phyloP scores from a whole-genome alignment of 2,329 filamentous ascomycete genomes.

The Paraconiothyrium sp. region DNA sequence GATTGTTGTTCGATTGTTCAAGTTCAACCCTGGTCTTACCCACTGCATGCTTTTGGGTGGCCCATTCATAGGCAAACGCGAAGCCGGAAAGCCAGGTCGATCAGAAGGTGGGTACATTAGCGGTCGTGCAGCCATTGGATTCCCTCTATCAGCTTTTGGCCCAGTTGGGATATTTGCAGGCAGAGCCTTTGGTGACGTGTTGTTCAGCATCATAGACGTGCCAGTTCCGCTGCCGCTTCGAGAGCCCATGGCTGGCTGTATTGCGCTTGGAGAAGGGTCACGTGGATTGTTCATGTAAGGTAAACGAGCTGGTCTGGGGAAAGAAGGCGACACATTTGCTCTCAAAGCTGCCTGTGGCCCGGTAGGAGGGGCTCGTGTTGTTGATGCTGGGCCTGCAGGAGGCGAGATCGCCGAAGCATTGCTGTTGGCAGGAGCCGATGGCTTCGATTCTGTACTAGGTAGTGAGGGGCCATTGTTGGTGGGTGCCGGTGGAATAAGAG shows the following conservation, averaged over 20 bases:
- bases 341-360: slow-evolving; percentile 46
- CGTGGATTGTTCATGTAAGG: slow-evolving; percentile 38
- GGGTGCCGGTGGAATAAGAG: slow-evolving; percentile 26
- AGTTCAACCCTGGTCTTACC: slow-evolving; percentile 52
- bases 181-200: slow-evolving; percentile 48
- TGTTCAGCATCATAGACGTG: slow-evolving; percentile 31
- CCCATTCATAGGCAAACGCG: slow-evolving; percentile 45
- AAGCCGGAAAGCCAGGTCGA: slow-evolving; percentile 36
- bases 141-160: slow-evolving; percentile 49
- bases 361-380: slow-evolving; percentile 40
- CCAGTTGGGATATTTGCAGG: slow-evolving; percentile 52
- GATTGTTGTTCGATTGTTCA: slow-evolving; percentile 43
- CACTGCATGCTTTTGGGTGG: slow-evolving; percentile 53
- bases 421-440: slow-evolving; percentile 14
- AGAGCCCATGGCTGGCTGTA: slow-evolving; percentile 36
- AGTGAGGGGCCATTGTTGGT: slow-evolving; percentile 17
- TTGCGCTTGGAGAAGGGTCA: slow-evolving; percentile 38
- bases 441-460: slow-evolving; percentile 29
- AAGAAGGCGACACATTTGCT: slow-evolving; percentile 45
- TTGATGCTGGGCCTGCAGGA: slow-evolving; percentile 41
- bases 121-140: slow-evolving; percentile 40
- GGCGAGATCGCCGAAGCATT: slow-evolving; percentile 35
- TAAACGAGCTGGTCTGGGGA: slow-evolving; percentile 38
- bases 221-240: slow-evolving; percentile 29
- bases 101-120: slow-evolving; percentile 42